A percentile compares a stretch with the other conserved stretches of the same genome.
phyloP scores from a whole-genome alignment of 1,284 basidiomycete genomes.

The Phlebopus sp. region DNA sequence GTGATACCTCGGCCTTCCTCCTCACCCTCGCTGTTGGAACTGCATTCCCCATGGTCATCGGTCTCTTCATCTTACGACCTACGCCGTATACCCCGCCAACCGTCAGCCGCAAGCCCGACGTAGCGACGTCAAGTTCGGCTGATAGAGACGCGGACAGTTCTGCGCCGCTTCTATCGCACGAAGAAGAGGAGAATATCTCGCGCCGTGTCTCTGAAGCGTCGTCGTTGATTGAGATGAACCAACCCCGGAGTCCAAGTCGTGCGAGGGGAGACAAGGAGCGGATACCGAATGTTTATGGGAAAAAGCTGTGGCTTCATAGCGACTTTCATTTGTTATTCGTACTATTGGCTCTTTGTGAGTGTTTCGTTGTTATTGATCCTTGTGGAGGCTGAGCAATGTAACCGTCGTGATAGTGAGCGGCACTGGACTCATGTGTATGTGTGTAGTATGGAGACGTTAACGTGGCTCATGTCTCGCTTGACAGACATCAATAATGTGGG shows the following conservation, averaged over 20 bases:
- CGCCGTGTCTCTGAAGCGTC: conserved; percentile 9
- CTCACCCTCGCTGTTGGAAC: conserved; percentile 71
- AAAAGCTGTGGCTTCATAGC: conserved; percentile 39
- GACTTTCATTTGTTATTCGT: conserved; percentile 79
- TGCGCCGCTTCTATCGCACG: conserved; percentile 18
- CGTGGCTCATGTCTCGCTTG: not conserved
- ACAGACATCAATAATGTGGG: conserved; percentile 93
- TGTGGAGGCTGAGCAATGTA: not conserved
- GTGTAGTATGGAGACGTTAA: not conserved
- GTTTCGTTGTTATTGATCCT: not conserved
- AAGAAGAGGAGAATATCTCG: conserved; percentile 4
- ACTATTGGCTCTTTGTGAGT: conserved; percentile 69
- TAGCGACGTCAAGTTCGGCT: conserved; percentile 28
- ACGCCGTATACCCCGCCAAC: conserved; percentile 38
- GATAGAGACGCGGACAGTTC: not conserved
- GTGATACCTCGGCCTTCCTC: conserved; percentile 68
- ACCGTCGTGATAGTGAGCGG: conserved; percentile 63
- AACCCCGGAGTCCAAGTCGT: conserved; percentile 1
- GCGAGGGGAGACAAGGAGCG: conserved; percentile 13
- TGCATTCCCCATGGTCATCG: conserved; percentile 64
- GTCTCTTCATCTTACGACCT: conserved; percentile 59
- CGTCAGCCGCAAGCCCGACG: not conserved
- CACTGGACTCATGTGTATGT: conserved; percentile 84
- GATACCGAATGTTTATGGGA: conserved; percentile 47
- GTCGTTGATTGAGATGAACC: conserved; percentile 15